These are phyloP conservation scores for Teratosphaeria zuluensis DNA, from an alignment of 2,329 filamentous ascomycete species.

Conservation along the genomic window DNA sequence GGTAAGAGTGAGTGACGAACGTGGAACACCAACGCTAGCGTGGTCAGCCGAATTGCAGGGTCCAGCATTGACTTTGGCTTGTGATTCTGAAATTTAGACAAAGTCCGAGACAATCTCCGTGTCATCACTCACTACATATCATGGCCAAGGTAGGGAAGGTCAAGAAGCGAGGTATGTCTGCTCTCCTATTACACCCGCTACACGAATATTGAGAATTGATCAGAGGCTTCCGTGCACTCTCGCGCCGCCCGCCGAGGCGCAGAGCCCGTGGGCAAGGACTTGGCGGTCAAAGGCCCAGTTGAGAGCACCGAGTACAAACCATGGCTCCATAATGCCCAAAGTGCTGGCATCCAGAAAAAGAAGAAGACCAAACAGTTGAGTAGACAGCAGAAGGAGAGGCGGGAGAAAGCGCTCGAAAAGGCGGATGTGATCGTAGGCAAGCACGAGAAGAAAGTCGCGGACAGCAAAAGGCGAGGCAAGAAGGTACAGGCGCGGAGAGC, in stretches of 20 bases:
- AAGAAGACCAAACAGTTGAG: conserved; percentile 46
- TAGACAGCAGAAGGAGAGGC: conserved; percentile 44
- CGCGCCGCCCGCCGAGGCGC: conserved; percentile 64
- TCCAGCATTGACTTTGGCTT: background rate
- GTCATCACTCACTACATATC: background rate
- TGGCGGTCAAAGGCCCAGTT: conserved; percentile 34
- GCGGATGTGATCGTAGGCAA: conserved; percentile 47
- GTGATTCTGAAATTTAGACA: background rate
- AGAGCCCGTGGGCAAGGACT: conserved; percentile 46
- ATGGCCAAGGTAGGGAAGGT: conserved; percentile 40
- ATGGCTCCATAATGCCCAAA: conserved; percentile 60
- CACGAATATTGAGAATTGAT: background rate
- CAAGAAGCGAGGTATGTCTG: conserved; percentile 33
- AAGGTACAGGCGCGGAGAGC: conserved; percentile 26
- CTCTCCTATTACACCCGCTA: background rate
- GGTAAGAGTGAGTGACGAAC: background rate
- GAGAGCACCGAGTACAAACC: conserved; percentile 45
- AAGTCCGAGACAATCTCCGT: background rate
- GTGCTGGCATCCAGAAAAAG: conserved; percentile 62
- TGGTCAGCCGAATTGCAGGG: background rate
- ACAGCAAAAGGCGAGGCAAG: conserved; percentile 41
- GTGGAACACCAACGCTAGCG: background rate
- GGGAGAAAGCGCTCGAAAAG: conserved; percentile 45
- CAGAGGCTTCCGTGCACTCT: conserved; percentile 59
- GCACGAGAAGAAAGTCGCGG: conserved; percentile 45